A percentile compares a stretch with the other conserved stretches of the same genome.
These are phyloP conservation scores for Pyrenula massariospora DNA, from an alignment of 495 filamentous ascomycete genomes.

Conservation along the genomic window DNA sequence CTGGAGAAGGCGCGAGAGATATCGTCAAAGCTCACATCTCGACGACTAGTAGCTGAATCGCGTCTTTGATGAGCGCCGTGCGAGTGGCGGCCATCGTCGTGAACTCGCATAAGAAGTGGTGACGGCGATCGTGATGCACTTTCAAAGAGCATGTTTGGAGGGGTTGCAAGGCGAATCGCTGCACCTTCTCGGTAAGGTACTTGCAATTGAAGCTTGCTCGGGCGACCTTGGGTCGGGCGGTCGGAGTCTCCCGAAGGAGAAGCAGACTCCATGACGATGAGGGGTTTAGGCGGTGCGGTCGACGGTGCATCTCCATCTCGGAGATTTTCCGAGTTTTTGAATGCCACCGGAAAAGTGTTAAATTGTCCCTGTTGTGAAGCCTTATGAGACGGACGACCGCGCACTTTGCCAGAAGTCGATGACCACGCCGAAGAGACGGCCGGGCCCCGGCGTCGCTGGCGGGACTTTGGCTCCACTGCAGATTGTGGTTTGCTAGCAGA, in stretches of 20 bases:
- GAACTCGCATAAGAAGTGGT: slow-evolving; percentile 7
- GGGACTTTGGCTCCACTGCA: slow-evolving; percentile 53
- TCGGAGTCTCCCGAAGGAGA: slow-evolving; percentile 15
- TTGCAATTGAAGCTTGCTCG: slow-evolving; percentile 59
- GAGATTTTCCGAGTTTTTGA: slow-evolving; percentile 29
- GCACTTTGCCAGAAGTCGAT: slow-evolving; percentile 59
- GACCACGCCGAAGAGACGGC: slow-evolving; percentile 95
- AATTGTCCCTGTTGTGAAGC: slow-evolving; percentile 67
- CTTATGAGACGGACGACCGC: slow-evolving; percentile 78
- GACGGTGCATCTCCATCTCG: slow-evolving; percentile 16
- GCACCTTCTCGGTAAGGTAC: slow-evolving; percentile 66
- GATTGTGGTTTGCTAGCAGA: slow-evolving; percentile 37
- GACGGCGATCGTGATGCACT: slow-evolving; percentile 35
- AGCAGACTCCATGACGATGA: slow-evolving; percentile 14
- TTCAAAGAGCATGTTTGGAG: slow-evolving; percentile 58
- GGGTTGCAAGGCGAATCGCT: slow-evolving; percentile 67
- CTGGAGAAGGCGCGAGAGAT: not conserved
- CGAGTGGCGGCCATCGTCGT: slow-evolving; percentile 6
- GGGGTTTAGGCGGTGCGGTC: slow-evolving; percentile 16
- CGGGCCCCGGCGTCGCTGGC: slow-evolving; percentile 73
- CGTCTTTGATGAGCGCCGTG: not conserved
- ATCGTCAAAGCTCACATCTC: not conserved
- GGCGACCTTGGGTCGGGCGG: slow-evolving; percentile 12
- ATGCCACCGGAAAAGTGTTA: slow-evolving; percentile 71
- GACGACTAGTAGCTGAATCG: not conserved